Evolutionary conservation across 2,329 filamentous ascomycete species (phyloP).

Genomic region (Incumbomyces delicatus): DNA sequence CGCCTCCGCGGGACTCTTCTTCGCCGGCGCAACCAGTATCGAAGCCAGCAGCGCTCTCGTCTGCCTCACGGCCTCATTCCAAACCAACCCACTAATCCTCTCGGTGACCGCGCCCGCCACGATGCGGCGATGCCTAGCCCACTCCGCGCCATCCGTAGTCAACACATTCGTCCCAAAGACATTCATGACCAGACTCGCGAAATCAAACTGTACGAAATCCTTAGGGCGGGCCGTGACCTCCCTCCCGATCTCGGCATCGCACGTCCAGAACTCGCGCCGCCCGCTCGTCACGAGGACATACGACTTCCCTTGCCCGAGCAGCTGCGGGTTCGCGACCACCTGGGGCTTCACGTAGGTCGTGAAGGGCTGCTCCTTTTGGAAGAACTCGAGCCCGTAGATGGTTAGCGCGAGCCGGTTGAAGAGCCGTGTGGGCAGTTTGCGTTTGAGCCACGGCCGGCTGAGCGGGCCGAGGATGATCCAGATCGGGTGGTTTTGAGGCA

Average conservation of each 20-base stretch:
- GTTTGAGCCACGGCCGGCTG: conserved; percentile 17
- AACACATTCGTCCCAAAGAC: conserved; percentile 28
- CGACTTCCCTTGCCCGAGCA: conserved; percentile 12
- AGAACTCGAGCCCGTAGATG: conserved; percentile 29
- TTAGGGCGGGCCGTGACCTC: conserved; percentile 26
- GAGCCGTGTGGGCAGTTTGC: conserved; percentile 21
- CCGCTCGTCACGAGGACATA: conserved; percentile 27
- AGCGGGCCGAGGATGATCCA: conserved; percentile 24
- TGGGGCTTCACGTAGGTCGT: conserved; percentile 18
- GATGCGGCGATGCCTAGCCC: conserved; percentile 29
- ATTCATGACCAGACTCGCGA: conserved; percentile 24
- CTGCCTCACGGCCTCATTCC: conserved; percentile 26
- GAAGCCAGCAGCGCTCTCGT: conserved; percentile 24
- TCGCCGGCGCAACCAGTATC: conserved; percentile 12
- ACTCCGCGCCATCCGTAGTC: conserved; percentile 23
- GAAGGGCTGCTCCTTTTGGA: conserved; percentile 20
- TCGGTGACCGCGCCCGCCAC: conserved; percentile 30
- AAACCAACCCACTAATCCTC: conserved; percentile 28
- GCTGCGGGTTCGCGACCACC: neutral
- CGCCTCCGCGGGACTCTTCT: too few species aligned
- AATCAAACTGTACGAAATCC: conserved; percentile 26
- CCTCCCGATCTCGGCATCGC: conserved; percentile 25
- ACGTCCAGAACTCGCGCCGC: conserved; percentile 19
- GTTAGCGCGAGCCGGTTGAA: conserved; percentile 21
- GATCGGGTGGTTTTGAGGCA: conserved; percentile 15